Percentiles rank a stretch among this genome's conserved stretches.
Evolutionary conservation across 202 grass and related monocot genomes (phyloP).

Genomic region (Dendrocalamus latiflorus): DNA sequence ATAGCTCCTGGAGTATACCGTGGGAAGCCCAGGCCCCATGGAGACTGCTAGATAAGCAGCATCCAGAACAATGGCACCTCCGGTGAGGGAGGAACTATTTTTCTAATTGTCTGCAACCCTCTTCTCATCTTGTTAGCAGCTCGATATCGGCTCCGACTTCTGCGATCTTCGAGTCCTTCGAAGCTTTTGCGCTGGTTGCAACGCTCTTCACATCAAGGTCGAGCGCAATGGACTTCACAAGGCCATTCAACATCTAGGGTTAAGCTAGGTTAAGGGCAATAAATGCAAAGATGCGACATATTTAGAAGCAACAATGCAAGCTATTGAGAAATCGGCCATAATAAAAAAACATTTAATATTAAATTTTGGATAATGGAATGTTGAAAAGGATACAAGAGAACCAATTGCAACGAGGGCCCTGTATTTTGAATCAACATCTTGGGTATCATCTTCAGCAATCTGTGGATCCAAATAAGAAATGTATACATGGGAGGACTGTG

Average conservation of each 20-base stretch:
- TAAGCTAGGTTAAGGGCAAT: constrained; percentile 42
- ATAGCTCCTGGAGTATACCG: too few species aligned
- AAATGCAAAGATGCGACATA: neutral
- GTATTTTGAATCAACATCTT: constrained; percentile 82
- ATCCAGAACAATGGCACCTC: neutral
- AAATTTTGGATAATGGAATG: neutral
- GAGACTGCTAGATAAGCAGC: neutral
- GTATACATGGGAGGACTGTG: neutral
- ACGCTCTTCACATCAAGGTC: constrained; percentile 84
- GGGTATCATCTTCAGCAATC: constrained; percentile 75
- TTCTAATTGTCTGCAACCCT: neutral
- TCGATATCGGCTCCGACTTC: constrained; percentile 83
- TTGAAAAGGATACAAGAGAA: constrained; percentile 87
- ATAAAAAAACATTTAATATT: neutral
- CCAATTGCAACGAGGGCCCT: constrained; percentile 76
- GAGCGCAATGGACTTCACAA: constrained; percentile 77
- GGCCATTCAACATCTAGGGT: constrained; percentile 76
- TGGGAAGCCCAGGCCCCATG: neutral
- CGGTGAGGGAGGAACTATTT: too few species aligned
- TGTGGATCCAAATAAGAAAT: constrained; percentile 31
- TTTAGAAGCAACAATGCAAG: neutral
- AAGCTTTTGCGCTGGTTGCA: constrained; percentile 57
- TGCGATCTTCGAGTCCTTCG: constrained; percentile 61
- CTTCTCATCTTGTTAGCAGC: constrained; percentile 53
- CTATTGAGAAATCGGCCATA: neutral